A percentile compares a stretch with the other conserved stretches of the same genome.
Conservation (phyloP, 768 basidiomycete species). For the Lactarius hatsudake region DNA sequence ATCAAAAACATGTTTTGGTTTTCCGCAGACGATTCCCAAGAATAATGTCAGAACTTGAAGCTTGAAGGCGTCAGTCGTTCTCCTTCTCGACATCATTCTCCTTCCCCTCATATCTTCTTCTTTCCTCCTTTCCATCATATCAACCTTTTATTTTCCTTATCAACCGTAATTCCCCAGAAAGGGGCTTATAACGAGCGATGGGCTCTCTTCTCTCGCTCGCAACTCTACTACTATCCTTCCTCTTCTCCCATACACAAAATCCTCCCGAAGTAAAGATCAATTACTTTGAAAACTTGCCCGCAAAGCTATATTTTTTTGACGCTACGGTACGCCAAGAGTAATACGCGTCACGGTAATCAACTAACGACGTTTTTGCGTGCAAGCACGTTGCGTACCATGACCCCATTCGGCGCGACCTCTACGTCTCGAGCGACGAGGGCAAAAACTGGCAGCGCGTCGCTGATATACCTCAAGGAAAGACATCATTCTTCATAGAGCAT, state of each 20-base stretch:
- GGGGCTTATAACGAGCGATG: slow-evolving; percentile 14
- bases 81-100: not conserved
- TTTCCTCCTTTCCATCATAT: not conserved
- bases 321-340: slow-evolving; percentile 52
- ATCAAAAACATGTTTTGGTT: too few relatives aligned
- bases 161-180: not conserved
- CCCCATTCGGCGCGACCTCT: slow-evolving; percentile 59
- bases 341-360: not conserved
- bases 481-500: slow-evolving; percentile 77
- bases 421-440: slow-evolving; percentile 86
- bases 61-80: too few relatives aligned
- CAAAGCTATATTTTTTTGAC: slow-evolving; percentile 86
- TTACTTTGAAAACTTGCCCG: slow-evolving; percentile 70
- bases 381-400: slow-evolving; percentile 84
- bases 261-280: slow-evolving; percentile 34
- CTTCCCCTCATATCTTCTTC: not conserved
- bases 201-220: slow-evolving; percentile 8
- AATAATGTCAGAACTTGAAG: too few relatives aligned
- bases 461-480: slow-evolving; percentile 57
- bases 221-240: slow-evolving; percentile 5
- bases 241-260: slow-evolving; percentile 20
- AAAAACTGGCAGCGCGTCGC: slow-evolving; percentile 55
- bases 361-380: not conserved
- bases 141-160: not conserved
- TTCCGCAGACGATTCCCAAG: too few relatives aligned